A percentile compares a stretch with the other conserved stretches of the same genome.
These are phyloP conservation scores for Ulmus americana DNA, from an alignment of 331 rosid species.

Conservation along the genomic window DNA sequence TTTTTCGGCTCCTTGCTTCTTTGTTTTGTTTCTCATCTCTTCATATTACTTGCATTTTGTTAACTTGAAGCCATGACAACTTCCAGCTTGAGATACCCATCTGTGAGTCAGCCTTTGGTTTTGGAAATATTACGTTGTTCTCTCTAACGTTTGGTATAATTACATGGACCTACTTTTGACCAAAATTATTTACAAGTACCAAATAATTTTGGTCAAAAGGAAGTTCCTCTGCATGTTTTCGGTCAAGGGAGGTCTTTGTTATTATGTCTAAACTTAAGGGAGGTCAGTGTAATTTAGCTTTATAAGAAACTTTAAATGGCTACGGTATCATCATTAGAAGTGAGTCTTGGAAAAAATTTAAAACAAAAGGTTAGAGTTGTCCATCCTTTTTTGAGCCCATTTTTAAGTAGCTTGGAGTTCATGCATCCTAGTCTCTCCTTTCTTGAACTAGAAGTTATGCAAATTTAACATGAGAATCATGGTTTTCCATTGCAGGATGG, in stretches of 20 bases:
- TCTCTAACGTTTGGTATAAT: too few species aligned
- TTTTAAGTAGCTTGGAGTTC: not conserved
- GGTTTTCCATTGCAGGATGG: slow-evolving; percentile 56
- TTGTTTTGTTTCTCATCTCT: not conserved
- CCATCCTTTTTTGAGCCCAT: not conserved
- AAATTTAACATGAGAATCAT: not conserved
- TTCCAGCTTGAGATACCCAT: too few species aligned
- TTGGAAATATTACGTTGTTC: too few species aligned
- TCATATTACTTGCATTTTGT: not conserved
- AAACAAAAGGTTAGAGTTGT: not conserved
- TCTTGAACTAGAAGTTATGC: not conserved
- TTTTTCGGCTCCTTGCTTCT: not conserved
- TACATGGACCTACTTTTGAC: too few species aligned
- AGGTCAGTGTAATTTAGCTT: too few species aligned
- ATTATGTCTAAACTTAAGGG: too few species aligned
- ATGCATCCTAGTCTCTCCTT: not conserved
- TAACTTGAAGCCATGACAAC: not conserved
- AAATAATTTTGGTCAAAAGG: too few species aligned
- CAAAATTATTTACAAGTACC: too few species aligned
- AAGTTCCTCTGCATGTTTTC: too few species aligned
- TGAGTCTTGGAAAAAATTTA: not conserved
- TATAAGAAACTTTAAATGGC: not conserved
- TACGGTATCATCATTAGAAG: too few species aligned
- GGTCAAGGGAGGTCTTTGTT: too few species aligned
- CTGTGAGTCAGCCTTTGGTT: too few species aligned